Percentiles rank a stretch among this genome's conserved stretches.
phyloP scores from a whole-genome alignment of 148 eudicot genomes.

The Rhododendron ferrugineum region DNA sequence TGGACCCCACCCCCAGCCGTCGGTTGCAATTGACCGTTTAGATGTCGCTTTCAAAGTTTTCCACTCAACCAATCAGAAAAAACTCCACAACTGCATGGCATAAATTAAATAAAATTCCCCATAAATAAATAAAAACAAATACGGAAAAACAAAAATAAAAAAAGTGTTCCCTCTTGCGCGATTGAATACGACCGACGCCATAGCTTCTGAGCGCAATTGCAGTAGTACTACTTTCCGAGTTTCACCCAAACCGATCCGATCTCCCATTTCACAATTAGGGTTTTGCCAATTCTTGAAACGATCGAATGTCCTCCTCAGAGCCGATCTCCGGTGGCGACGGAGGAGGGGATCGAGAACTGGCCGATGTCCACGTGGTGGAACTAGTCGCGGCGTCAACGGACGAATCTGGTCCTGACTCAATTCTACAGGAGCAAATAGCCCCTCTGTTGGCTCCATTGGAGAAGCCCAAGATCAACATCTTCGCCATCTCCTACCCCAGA shows the following conservation, averaged over 20 bases:
- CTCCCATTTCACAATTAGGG: neutral
- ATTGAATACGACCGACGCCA: neutral
- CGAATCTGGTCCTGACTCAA: conserved; percentile 10
- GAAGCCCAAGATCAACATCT: conserved; percentile 51
- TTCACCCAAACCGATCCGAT: neutral
- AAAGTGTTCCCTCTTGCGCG: neutral
- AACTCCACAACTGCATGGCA: neutral
- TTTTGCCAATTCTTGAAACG: neutral
- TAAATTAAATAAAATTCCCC: neutral
- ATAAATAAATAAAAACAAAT: too few relatives aligned
- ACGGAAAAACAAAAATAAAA: neutral
- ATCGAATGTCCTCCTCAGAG: conserved; percentile 20
- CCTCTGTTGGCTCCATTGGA: conserved; percentile 35
- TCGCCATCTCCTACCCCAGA: conserved; percentile 40
- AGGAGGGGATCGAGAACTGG: conserved; percentile 1
- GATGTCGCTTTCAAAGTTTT: neutral
- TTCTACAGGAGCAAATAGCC: conserved; percentile 28
- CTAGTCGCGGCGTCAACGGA: conserved; percentile 15
- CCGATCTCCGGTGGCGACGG: conserved; percentile 12
- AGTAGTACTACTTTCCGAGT: neutral
- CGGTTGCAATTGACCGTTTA: neutral
- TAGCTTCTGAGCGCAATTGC: neutral
- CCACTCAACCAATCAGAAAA: neutral
- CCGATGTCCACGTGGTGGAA: conserved; percentile 22
- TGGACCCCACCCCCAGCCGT: too few relatives aligned